These are phyloP conservation scores for Ehretia macrophylla DNA, from an alignment of 257 asterid genomes.

Conservation along the genomic window DNA sequence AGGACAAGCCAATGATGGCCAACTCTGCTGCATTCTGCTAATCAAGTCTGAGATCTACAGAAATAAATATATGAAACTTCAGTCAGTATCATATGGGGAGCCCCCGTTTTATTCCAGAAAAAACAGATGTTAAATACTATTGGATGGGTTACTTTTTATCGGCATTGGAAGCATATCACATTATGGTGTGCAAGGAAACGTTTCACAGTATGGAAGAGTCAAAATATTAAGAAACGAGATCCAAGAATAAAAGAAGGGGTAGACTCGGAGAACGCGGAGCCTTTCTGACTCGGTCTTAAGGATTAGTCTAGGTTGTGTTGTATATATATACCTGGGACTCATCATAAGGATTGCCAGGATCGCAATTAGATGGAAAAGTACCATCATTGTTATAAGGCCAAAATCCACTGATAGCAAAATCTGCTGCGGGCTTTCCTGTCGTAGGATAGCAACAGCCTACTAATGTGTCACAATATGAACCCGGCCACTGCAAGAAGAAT, in stretches of 20 bases:
- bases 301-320: no score
- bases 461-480: constrained; percentile 18
- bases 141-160: no score
- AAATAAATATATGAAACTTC: neutral
- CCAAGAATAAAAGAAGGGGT: no score
- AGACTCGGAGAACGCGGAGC: no score
- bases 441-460: constrained; percentile 14
- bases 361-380: constrained; percentile 16
- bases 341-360: constrained; percentile 6
- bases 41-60: constrained; percentile 18
- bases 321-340: constrained; percentile 16
- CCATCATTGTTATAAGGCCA: constrained; percentile 23
- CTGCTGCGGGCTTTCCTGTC: constrained; percentile 23
- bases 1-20: constrained; percentile 26
- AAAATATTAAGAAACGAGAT: no score
- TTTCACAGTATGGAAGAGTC: no score
- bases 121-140: no score
- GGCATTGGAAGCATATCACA: no score
- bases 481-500: constrained; percentile 24
- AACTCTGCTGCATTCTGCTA: constrained; percentile 16
- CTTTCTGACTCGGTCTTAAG: no score
- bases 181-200: no score
- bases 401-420: constrained; percentile 26
- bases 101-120: no score
- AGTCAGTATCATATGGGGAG: no score